phyloP scores from a whole-genome alignment of 2,329 filamentous ascomycete species.

The Trematosphaeria pertusa region DNA sequence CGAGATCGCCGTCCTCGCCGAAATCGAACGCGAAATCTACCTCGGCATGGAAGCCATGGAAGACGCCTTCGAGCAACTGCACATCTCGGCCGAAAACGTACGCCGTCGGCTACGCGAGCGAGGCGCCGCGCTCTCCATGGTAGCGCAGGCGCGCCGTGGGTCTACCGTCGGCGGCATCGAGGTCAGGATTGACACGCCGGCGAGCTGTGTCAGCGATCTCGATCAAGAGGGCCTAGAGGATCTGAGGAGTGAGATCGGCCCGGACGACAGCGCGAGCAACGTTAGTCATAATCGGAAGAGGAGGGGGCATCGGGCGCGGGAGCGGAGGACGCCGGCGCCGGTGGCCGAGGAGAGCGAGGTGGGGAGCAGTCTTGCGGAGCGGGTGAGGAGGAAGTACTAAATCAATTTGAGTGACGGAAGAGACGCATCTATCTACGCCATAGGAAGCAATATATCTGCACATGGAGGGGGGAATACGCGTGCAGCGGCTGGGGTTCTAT shows the following conservation, averaged over 20 bases:
- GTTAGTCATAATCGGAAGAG: slow-evolving; percentile 74
- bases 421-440: no score
- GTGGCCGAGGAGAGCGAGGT: slow-evolving; percentile 63
- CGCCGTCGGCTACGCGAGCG: slow-evolving; percentile 81
- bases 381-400: slow-evolving; percentile 33
- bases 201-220: slow-evolving; percentile 36
- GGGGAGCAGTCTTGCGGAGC: slow-evolving; percentile 34
- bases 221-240: slow-evolving; percentile 48
- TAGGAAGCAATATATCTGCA: no score
- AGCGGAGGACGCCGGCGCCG: slow-evolving; percentile 73
- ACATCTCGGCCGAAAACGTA: slow-evolving; percentile 81
- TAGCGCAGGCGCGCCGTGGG: slow-evolving; percentile 65
- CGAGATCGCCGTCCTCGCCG: slow-evolving; percentile 86
- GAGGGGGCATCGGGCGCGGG: slow-evolving; percentile 70
- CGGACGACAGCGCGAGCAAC: slow-evolving; percentile 82
- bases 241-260: slow-evolving; percentile 63
- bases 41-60: slow-evolving; percentile 92
- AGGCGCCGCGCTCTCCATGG: slow-evolving; percentile 75
- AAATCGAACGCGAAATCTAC: slow-evolving; percentile 93
- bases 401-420: background rate
- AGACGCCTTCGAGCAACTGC: slow-evolving; percentile 91
- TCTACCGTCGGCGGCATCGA: slow-evolving; percentile 51
- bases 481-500: no score
- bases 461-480: no score
- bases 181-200: slow-evolving; percentile 58